Evolutionary conservation across 495 filamentous ascomycete species (phyloP).

Genomic region (Talaromyces ruber): DNA sequence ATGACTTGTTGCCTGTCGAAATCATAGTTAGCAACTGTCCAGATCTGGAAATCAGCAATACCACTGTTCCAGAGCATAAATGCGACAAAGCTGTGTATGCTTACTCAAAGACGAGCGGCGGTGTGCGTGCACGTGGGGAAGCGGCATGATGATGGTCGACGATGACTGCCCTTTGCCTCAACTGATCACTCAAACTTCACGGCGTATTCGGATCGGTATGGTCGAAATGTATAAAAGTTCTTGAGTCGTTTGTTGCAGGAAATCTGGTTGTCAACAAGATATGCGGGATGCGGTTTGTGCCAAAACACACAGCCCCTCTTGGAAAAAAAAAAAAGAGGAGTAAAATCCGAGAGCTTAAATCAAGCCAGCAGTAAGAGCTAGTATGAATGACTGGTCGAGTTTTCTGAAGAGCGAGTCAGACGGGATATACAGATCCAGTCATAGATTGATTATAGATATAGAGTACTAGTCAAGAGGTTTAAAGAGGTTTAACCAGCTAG

Average conservation of each 20-base stretch:
- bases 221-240: background rate
- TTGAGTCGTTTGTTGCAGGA: background rate
- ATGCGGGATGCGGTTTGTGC: background rate
- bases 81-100: background rate
- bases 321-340: background rate
- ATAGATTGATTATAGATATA: background rate
- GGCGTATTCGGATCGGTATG: background rate
- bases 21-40: background rate
- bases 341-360: background rate
- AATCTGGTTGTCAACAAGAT: background rate
- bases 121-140: slow-evolving; percentile 19
- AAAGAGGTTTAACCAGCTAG: background rate
- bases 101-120: slow-evolving; percentile 30
- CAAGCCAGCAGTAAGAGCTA: background rate
- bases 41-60: background rate
- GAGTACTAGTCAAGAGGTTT: background rate
- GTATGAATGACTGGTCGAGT: background rate
- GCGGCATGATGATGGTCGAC: slow-evolving; percentile 16
- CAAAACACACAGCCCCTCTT: background rate
- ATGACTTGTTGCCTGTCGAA: slow-evolving; percentile 42
- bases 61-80: background rate
- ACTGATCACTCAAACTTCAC: background rate
- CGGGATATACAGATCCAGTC: background rate
- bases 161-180: background rate
- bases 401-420: background rate